Evolutionary conservation across 306 rosid genomes (phyloP).

Genomic region (Cucumis sativus): Cucumber_9930_V3 NC_026657.2:34340501-34341000

Average conservation of each 20-base stretch:
- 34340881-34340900: constrained; percentile 13
- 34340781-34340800: neutral
- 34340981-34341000: constrained; percentile 24
- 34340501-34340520: neutral
- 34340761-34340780: neutral
- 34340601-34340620: constrained; percentile 37
- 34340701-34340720: constrained; percentile 7
- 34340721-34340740: neutral
- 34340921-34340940: constrained; percentile 15
- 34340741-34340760: neutral
- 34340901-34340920: constrained; percentile 23
- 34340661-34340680: constrained; percentile 25
- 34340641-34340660: constrained; percentile 38
- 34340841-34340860: neutral
- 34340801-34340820: neutral
- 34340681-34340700: constrained; percentile 19
- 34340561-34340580: constrained; percentile 22
- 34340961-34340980: constrained; percentile 17
- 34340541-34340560: constrained; percentile 21
- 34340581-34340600: constrained; percentile 22
- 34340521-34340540: constrained; percentile 22
- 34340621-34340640: constrained; percentile 28
- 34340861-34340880: neutral
- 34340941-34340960: constrained; percentile 24
- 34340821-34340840: neutral